Percentiles rank a stretch among this genome's conserved stretches.
Conservation (phyloP, 345 rosid species). For the Eucalyptus viminalis region DNA sequence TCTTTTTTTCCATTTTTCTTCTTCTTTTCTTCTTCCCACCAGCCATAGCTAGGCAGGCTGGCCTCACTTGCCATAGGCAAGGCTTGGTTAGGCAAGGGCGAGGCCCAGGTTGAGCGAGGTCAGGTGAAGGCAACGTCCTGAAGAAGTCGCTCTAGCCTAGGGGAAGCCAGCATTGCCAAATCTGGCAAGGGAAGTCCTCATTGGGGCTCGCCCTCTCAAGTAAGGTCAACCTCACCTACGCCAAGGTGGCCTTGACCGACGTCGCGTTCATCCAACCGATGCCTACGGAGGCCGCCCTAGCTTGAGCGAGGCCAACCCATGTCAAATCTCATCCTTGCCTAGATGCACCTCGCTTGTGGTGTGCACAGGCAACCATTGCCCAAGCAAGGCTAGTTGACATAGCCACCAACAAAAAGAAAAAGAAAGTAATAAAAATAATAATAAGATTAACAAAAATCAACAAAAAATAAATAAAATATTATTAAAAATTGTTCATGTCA, state of each 20-base stretch:
- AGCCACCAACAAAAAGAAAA: background rate
- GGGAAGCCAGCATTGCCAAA: background rate
- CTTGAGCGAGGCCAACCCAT: accelerated
- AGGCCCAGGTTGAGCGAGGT: accelerated
- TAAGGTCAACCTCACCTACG: background rate
- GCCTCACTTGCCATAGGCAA: accelerated
- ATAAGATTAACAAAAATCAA: no score
- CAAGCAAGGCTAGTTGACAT: accelerated
- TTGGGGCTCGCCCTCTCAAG: accelerated
- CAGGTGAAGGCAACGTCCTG: accelerated
- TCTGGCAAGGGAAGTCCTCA: accelerated
- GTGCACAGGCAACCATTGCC: no score
- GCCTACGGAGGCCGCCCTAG: background rate
- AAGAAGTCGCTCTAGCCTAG: accelerated
- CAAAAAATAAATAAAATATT: no score
- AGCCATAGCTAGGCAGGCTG: no score
- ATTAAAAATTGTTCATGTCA: accelerated
- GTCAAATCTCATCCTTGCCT: background rate
- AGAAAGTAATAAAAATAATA: no score
- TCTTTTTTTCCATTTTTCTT: no score
- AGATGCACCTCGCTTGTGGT: background rate
- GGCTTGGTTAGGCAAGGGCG: no score
- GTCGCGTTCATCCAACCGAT: accelerated
- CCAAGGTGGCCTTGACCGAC: accelerated
- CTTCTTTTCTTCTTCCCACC: no score